A percentile compares a stretch with the other conserved stretches of the same genome.
Evolutionary conservation across 78 protist genomes (phyloP).

Genomic region (Dictyostelium brefeldianum): DNA sequence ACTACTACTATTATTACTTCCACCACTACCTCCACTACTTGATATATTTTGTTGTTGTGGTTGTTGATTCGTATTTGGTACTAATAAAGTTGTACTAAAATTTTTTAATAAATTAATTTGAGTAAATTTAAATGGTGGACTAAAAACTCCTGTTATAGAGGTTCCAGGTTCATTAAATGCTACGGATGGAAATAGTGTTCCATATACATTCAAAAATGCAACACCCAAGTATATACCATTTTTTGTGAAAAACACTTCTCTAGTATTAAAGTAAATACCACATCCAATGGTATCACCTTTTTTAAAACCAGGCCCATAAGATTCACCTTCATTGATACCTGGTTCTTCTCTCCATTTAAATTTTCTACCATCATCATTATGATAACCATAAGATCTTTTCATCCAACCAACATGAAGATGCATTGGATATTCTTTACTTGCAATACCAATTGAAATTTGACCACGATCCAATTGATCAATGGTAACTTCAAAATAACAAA

Average conservation of each 20-base stretch:
- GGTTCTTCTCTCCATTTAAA: conserved; percentile 59
- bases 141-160: conserved; percentile 40
- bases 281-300: conserved; percentile 79
- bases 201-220: conserved; percentile 66
- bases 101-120: conserved; percentile 22
- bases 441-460: conserved; percentile 53
- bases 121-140: conserved; percentile 62
- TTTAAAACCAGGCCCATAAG: conserved; percentile 53
- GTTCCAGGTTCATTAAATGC: conserved; percentile 72
- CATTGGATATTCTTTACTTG: conserved; percentile 44
- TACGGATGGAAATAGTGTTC: conserved; percentile 49
- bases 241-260: conserved; percentile 69
- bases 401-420: conserved; percentile 65
- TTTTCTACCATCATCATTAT: conserved; percentile 75
- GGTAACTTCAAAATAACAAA: conserved; percentile 58
- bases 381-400: conserved; percentile 67
- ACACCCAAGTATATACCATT: conserved; percentile 62
- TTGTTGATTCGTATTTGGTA: conserved; percentile 16
- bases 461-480: conserved; percentile 19
- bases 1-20: not conserved
- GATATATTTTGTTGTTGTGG: conserved; percentile 12
- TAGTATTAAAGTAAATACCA: conserved; percentile 25
- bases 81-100: not conserved
- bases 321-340: conserved; percentile 55
- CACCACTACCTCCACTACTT: not conserved